Conservation (phyloP, 1,284 basidiomycete species). For the Cystobasidium slooffiae region DNA sequence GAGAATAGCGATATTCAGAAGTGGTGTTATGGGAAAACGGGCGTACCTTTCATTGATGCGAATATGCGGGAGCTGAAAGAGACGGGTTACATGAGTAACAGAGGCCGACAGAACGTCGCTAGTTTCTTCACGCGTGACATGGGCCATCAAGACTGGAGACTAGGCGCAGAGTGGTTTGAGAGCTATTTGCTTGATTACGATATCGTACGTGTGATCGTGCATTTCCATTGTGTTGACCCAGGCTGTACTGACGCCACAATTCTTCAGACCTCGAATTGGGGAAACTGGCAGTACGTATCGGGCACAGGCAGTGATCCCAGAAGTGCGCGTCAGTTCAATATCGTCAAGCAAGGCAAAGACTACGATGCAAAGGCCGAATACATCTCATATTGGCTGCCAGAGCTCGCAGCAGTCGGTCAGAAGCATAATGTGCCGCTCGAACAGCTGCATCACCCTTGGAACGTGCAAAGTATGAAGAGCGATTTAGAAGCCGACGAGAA, state of each 20-base stretch:
- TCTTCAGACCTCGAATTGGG: constrained; percentile 55
- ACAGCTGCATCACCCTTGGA: constrained; percentile 46
- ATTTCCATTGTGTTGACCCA: constrained; percentile 10
- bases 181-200: constrained; percentile 42
- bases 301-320: constrained; percentile 65
- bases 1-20: constrained; percentile 52
- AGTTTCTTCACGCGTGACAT: constrained; percentile 63
- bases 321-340: constrained; percentile 63
- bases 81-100: constrained; percentile 63
- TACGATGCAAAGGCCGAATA: constrained; percentile 46
- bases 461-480: constrained; percentile 35
- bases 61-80: constrained; percentile 62
- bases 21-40: constrained; percentile 62
- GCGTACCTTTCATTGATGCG: constrained; percentile 64
- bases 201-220: constrained; percentile 57
- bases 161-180: constrained; percentile 60
- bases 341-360: constrained; percentile 64
- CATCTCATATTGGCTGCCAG: constrained; percentile 62
- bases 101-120: constrained; percentile 65
- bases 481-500: constrained; percentile 11
- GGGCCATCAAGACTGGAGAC: constrained; percentile 62
- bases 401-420: constrained; percentile 57
- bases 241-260: too few relatives aligned
- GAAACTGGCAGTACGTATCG: constrained; percentile 61
- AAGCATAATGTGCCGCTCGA: constrained; percentile 53